Base-by-base conservation (phyloP, 306 rosid species). In the Pyrus communis region DNA sequence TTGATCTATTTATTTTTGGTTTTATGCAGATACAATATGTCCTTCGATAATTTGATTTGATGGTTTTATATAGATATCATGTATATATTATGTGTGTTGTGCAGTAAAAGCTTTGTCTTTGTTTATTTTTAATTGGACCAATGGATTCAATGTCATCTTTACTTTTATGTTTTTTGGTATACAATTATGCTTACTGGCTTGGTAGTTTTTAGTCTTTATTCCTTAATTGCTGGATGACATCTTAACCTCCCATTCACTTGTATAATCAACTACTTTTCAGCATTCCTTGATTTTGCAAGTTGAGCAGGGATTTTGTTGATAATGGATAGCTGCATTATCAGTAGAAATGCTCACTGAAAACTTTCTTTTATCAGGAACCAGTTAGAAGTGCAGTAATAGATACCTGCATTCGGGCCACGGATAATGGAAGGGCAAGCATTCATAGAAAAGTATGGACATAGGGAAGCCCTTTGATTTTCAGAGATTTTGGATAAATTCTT, bases 381-480 rank as follows among this genome's bases (percentile, higher is more conserved):
- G 75, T 80, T 72, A 88, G 91, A 84, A 89, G 93, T 82, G 97
- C 97, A 66, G 72, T 88, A 67, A 90, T 91, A 70, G 98, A 93
- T 76, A 85, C 87, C 69, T 79, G 80, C 69, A 85, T 91, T 78
- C 89, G 96, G 23, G 93, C 86, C 74, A 82, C 87, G 4, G 98
- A 93, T 81, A 78, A 91, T 74, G 98, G 98, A 82, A 88, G 92
- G 78, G 97, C 89, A 67, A 90, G 84, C 67, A 81, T 86, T 70
- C 76, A 80, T 82, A 87, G 77, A 85, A 90, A 86, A 63, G 98
- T 90, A 93, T 65, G 83, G 31, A 57, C 22, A 76, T 61, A 2
- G 30, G n/a, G 6, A 23, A 19, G 25, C 30, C 66, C 72, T 38
- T 69, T 30, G 75, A 11, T 43, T 49, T 21, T 54, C 27, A 45